Base-by-base conservation (phyloP, 805 yeast genomes). In the Cyberlindnera subsufficiens region DNA sequence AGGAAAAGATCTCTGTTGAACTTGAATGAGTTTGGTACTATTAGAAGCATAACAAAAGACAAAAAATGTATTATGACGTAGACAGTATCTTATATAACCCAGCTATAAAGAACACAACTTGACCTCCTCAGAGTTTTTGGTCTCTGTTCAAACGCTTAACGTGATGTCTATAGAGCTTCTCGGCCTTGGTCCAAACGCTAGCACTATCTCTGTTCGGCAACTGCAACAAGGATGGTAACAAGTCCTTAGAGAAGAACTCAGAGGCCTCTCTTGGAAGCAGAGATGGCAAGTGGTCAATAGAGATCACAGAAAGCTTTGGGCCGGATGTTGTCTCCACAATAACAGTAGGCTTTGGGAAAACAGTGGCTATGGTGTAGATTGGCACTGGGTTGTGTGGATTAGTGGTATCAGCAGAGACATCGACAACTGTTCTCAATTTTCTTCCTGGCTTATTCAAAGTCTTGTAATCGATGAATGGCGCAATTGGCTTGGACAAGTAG, bases 341-440 rank as follows among this genome's bases (percentile, higher is more conserved):
- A 37, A 87, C 97, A 3, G 96, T 90, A 51, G 99, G 99, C 55
- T 87, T 78, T 52, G 78, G 77, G 72, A 93, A 93, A 6, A 83
- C 89, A 25, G 99, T 91, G 44, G 96, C 95, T 52, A 87, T 73
- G 19, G 79, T 71, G 67, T 93, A 95, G 42, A 93, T 91, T 48
- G 99, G 99, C 46, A 93, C 78, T 44, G 99, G 99, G 71, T 93
- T 93, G 73, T 89, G 91, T 47, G 97, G 97, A 67, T 93, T 93
- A 42, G 99, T 93, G 38, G 98, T 93, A 69, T 93, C 99, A 43
- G 99, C 99, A 40, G 96, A 86, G 44, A 93, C 99, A 65, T 93
- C 99, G 41, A 93, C 97, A 47, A 93, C 88, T 15, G 95, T 87
- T 66, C 91, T 79, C 61, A 93, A 77, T 52, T 75, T 82, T 78